phyloP scores from a whole-genome alignment of 441 rosid species.

The Adansonia madagascariensis region DNA sequence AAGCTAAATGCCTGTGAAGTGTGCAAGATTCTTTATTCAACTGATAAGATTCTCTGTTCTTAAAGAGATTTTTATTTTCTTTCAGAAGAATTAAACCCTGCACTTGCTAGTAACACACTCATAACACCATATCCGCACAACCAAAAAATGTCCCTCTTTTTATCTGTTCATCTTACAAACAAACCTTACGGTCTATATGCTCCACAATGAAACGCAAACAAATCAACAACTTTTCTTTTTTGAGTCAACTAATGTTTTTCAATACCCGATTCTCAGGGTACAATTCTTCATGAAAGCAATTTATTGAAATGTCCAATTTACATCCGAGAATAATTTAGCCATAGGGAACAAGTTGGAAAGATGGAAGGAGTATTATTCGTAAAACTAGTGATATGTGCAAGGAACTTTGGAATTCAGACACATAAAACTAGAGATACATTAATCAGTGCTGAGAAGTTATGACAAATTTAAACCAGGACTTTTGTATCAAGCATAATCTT shows the following conservation, averaged over 20 bases:
- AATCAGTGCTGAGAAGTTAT: not conserved
- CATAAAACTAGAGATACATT: not conserved
- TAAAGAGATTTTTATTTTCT: not conserved
- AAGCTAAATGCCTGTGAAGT: not conserved
- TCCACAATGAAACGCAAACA: not conserved
- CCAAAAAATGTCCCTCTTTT: not conserved
- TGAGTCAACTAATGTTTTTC: not conserved
- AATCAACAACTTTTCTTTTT: not conserved
- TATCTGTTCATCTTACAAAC: not conserved
- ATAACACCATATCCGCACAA: not conserved
- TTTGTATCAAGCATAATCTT: slow-evolving; percentile 36
- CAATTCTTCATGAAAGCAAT: slow-evolving; percentile 9
- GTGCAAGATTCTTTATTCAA: not conserved
- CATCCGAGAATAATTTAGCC: not conserved
- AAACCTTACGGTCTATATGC: not conserved
- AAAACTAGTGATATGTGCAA: slow-evolving; percentile 10
- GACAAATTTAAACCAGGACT: slow-evolving; percentile 20
- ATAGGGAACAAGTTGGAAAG: slow-evolving; percentile 1
- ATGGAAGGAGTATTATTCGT: slow-evolving; percentile 16
- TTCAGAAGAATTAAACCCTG: not conserved
- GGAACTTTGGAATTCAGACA: not conserved
- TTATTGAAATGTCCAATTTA: not conserved
- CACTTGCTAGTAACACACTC: not conserved
- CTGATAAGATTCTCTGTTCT: not conserved
- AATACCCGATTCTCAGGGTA: slow-evolving; percentile 12